A percentile compares a stretch with the other conserved stretches of the same genome.
These are phyloP conservation scores for Alternaria metachromatica DNA, from an alignment of 2,329 filamentous ascomycete species.

Conservation along the genomic window DNA sequence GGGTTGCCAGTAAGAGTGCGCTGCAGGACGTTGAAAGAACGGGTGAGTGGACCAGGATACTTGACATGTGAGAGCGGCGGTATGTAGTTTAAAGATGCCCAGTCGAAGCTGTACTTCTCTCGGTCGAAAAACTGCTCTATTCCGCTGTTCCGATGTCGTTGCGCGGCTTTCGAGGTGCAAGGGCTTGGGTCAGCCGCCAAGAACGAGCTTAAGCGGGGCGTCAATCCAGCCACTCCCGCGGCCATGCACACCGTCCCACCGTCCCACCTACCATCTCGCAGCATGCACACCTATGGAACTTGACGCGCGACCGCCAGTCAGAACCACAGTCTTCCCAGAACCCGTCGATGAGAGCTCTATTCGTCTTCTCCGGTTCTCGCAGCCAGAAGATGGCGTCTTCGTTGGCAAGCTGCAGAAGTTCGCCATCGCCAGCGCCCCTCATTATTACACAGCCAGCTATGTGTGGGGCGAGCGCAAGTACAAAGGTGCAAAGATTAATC, in stretches of 20 bases:
- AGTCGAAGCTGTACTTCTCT: accelerated
- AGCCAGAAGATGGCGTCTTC: conserved; percentile 1
- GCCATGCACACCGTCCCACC: not conserved
- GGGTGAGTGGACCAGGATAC: not conserved
- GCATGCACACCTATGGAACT: not conserved
- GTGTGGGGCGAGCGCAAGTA: conserved; percentile 32
- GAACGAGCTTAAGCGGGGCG: not conserved
- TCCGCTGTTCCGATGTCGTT: not conserved
- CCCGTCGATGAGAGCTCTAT: conserved; percentile 22
- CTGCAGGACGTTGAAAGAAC: not conserved
- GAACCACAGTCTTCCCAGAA: not conserved
- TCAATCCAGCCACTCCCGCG: not conserved
- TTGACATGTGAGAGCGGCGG: accelerated
- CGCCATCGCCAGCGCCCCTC: conserved; percentile 30
- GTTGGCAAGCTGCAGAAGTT: conserved; percentile 31
- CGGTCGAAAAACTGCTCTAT: not conserved
- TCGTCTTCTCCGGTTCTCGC: conserved; percentile 31
- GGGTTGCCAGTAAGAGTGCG: not conserved
- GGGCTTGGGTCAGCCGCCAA: not conserved
- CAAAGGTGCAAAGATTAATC: conserved; percentile 12
- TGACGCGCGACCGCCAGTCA: not conserved
- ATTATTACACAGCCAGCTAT: conserved; percentile 39
- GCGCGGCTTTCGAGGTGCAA: not conserved
- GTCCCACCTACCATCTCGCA: not conserved
- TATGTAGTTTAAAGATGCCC: not conserved